Evolutionary conservation across 1,284 basidiomycete species (phyloP).

Genomic region (Filobasidium uniguttulatum): DNA sequence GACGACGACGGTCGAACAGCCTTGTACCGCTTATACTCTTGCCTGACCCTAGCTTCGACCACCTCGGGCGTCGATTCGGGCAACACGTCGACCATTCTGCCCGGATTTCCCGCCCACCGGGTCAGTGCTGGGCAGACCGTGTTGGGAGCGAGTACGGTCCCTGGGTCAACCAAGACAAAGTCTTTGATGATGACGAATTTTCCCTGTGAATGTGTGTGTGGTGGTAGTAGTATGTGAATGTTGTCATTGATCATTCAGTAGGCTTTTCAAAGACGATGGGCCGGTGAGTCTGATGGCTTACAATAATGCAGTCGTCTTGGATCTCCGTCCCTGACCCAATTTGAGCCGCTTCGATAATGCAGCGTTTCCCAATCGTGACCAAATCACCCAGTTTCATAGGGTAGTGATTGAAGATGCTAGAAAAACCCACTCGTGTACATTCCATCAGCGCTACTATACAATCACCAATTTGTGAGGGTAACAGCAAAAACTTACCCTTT

Average conservation of each 20-base stretch:
- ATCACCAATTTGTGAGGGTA: not conserved
- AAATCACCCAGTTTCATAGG: constrained; percentile 94
- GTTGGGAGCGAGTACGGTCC: constrained; percentile 79
- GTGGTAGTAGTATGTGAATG: no score
- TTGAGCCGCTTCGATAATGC: constrained; percentile 82
- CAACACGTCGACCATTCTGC: constrained; percentile 63
- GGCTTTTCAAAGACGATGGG: no score
- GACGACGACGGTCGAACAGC: no score
- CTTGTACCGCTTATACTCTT: constrained; percentile 56
- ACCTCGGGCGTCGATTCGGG: constrained; percentile 80
- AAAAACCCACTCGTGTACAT: not conserved
- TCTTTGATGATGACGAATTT: constrained; percentile 96
- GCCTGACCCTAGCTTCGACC: constrained; percentile 63
- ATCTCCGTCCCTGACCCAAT: constrained; percentile 92
- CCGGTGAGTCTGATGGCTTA: no score
- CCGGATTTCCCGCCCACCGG: constrained; percentile 78
- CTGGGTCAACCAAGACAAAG: constrained; percentile 60
- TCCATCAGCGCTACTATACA: no score
- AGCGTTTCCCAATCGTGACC: constrained; percentile 77
- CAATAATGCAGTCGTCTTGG: constrained; percentile 87
- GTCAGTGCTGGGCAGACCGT: constrained; percentile 82
- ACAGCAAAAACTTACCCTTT: constrained; percentile 45
- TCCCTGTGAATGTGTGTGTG: constrained; percentile 47
- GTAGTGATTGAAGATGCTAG: constrained; percentile 72
- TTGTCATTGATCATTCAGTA: no score